Conservation (phyloP, 768 basidiomycete species). For the Cystobasidium onofrii region DNA sequence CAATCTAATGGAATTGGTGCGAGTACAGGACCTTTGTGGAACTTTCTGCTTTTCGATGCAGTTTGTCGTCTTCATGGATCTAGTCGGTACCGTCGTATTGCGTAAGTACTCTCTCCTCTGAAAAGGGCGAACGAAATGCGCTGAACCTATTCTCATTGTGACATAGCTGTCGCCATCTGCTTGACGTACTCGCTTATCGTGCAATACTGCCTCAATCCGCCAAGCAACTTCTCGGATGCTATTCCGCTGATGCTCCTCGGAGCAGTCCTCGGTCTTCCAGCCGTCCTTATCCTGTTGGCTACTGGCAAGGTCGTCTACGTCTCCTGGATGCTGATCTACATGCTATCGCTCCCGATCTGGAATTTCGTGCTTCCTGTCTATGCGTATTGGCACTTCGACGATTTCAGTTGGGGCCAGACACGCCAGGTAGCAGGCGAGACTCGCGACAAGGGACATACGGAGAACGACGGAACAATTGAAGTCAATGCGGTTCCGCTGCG, state of each 20-base stretch:
- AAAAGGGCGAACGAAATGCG: no score
- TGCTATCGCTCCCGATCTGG: constrained; percentile 87
- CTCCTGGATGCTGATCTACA: constrained; percentile 95
- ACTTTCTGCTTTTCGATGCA: constrained; percentile 99
- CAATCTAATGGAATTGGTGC: constrained; percentile 97
- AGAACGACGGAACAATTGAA: constrained; percentile 52
- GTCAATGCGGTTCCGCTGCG: constrained; percentile 72
- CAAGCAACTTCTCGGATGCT: constrained; percentile 75
- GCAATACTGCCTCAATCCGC: constrained; percentile 66
- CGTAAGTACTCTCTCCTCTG: not conserved
- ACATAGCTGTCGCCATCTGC: constrained; percentile 84
- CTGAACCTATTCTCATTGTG: constrained; percentile 56
- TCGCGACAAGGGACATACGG: constrained; percentile 69
- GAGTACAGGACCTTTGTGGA: constrained; percentile 92
- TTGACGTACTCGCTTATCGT: constrained; percentile 83
- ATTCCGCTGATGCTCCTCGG: constrained; percentile 84
- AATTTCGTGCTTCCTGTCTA: constrained; percentile 59
- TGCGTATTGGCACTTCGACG: constrained; percentile 98
- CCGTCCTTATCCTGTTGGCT: constrained; percentile 81
- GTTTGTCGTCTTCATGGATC: constrained; percentile 71
- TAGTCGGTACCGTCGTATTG: constrained; percentile 45
- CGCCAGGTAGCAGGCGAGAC: constrained; percentile 92
- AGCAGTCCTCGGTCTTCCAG: constrained; percentile 88
- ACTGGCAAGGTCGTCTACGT: constrained; percentile 92
- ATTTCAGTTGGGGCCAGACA: constrained; percentile 99